These are phyloP conservation scores for Areca catechu DNA, from an alignment of 176 grass and related monocot species.

Conservation along the genomic window DNA sequence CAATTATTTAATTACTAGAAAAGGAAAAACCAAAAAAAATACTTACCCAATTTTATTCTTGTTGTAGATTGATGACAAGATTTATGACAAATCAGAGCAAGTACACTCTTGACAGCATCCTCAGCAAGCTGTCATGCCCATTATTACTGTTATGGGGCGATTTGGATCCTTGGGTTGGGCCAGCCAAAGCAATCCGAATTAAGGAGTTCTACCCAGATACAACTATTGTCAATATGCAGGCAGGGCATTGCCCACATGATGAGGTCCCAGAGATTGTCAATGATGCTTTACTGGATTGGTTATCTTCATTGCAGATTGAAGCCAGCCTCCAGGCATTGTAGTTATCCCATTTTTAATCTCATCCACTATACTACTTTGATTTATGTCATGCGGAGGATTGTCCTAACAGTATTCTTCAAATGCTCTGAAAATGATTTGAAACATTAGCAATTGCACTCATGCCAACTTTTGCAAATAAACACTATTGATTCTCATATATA, in stretches of 20 bases:
- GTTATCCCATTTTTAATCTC: slow-evolving; percentile 2
- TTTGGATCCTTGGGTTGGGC: slow-evolving; percentile 84
- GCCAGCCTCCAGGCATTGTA: slow-evolving; percentile 42
- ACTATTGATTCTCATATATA: too few relatives aligned
- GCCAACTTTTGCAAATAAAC: too few relatives aligned
- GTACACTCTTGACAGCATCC: slow-evolving; percentile 71
- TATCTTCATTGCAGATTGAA: slow-evolving; percentile 32
- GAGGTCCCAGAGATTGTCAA: slow-evolving; percentile 83
- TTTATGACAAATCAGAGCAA: slow-evolving; percentile 90
- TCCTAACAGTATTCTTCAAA: too few relatives aligned
- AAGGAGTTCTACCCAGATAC: slow-evolving; percentile 76
- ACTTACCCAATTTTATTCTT: neutral
- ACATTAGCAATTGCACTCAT: too few relatives aligned
- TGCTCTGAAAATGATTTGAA: too few relatives aligned
- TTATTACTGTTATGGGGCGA: slow-evolving; percentile 89
- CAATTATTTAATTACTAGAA: too few relatives aligned
- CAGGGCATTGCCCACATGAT: slow-evolving; percentile 88
- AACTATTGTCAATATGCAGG: slow-evolving; percentile 65
- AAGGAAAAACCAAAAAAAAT: too few relatives aligned
- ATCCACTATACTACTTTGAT: neutral
- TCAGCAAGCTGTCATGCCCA: slow-evolving; percentile 63
- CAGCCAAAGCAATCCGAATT: slow-evolving; percentile 56
- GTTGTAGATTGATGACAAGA: slow-evolving; percentile 59
- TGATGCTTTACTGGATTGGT: slow-evolving; percentile 67
- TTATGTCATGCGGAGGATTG: too few relatives aligned